Base-by-base conservation (phyloP, 2,329 filamentous ascomycete species). In the Chaetomiaceae sp. region DNA sequence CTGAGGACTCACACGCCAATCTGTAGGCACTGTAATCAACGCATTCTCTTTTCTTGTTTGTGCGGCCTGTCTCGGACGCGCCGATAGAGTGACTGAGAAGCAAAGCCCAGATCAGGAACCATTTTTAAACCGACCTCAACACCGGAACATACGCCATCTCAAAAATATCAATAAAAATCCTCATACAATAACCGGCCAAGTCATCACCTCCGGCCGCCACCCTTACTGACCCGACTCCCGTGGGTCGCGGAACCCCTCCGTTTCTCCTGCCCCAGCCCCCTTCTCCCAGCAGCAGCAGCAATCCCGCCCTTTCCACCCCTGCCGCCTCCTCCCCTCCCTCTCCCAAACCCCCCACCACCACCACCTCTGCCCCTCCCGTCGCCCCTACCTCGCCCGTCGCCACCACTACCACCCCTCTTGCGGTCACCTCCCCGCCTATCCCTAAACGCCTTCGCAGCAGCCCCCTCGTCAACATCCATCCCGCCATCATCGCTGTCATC, bases 371-470 rank as follows among this genome's bases (percentile, higher is more conserved):
- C 54, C 44, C 57, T 45, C 8, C 48, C 44, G 1, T n/a, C 38
- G 33, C 40, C 16, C 20, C 37, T 30, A 9, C 44, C n/a, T n/a
- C n/a, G n/a, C 8, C 48, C 44, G 1, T n/a, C 38, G 33, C 40
- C 16, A 25, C 37, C 34, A 9, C 44, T 40, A 18, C 37, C 46
- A 3, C 43, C 20, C 13, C 51, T 27, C 4, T 51, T 53, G 4
- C 47, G 18, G 8, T 33, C 43, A n/a, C 49, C 57, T 9, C 46
- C 38, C 42, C 46, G 5, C 45, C 42, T 55, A 13, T 73, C 76
- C 70, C 79, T 81, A 59, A 83, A 72, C 30, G 71, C 72, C 34
- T 75, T 73, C 5, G 76, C 75, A 30, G 57, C 75, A 34, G 57
- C 56, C 11, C 51, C 33, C 37, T 62, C 60, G 44, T 64, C 67